Percentiles rank a stretch among this genome's conserved stretches.
These are phyloP conservation scores for Lichtheimia ramosa DNA, from an alignment of 371 early-diverging fungal genomes.

Conservation along the genomic window DNA sequence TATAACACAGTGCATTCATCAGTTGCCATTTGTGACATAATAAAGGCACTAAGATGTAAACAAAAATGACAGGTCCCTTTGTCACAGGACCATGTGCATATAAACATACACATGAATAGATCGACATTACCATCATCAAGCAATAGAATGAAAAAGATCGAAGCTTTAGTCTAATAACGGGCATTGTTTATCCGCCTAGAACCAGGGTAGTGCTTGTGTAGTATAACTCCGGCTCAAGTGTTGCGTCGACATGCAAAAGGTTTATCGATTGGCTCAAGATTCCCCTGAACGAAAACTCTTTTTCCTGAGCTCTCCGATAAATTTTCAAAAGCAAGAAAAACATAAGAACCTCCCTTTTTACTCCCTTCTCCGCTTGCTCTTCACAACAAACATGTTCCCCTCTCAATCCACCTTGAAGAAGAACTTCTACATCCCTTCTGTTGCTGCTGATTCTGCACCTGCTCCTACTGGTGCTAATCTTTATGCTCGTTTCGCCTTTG, in stretches of 20 bases:
- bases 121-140: no score
- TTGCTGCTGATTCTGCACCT: slow-evolving; percentile 46
- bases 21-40: no score
- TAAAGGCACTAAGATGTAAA: no score
- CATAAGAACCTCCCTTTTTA: slow-evolving; percentile 6
- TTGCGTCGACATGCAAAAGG: background rate
- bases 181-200: background rate
- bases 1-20: no score
- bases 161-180: background rate
- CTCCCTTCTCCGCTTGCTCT: slow-evolving; percentile 1
- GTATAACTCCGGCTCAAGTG: slow-evolving; percentile 2
- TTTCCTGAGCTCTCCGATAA: background rate
- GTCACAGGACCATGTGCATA: no score
- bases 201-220: background rate
- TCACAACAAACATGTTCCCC: slow-evolving; percentile 33
- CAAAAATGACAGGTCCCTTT: no score
- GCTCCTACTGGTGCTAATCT: slow-evolving; percentile 65
- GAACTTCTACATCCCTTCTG: slow-evolving; percentile 47
- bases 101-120: no score
- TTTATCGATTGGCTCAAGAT: slow-evolving; percentile 1
- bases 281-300: slow-evolving; percentile 6
- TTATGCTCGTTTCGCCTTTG: slow-evolving; percentile 74
- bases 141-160: background rate
- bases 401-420: slow-evolving; percentile 44
- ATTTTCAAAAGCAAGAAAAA: no score